These are phyloP conservation scores for Dichotomocladium elegans DNA, from an alignment of 371 early-diverging fungal species.

Conservation along the genomic window DNA sequence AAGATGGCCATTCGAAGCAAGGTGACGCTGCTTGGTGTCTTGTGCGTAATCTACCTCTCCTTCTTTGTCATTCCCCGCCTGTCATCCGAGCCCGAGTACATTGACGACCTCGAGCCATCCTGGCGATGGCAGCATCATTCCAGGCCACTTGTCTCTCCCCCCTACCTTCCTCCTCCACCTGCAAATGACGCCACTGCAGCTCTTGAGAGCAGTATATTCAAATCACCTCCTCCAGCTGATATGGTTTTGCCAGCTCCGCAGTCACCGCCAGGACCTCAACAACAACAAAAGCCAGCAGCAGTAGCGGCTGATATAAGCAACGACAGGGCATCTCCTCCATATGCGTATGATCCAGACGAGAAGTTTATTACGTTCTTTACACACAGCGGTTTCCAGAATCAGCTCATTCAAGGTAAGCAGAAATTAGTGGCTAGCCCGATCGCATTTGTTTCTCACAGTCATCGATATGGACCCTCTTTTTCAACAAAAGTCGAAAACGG, in stretches of 20 bases:
- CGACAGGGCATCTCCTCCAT: background rate
- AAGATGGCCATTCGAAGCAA: conserved; percentile 21
- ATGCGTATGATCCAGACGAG: conserved; percentile 20
- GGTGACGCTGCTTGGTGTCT: conserved; percentile 12
- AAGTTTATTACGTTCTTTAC: conserved; percentile 55
- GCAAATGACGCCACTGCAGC: background rate
- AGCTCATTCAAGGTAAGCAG: conserved; percentile 44
- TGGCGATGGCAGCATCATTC: conserved; percentile 10
- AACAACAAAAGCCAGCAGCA: background rate
- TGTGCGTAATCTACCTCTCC: conserved; percentile 16
- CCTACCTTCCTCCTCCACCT: conserved; percentile 4
- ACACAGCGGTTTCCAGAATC: conserved; percentile 60
- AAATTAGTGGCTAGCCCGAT: background rate
- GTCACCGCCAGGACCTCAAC: background rate
- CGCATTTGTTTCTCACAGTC: background rate
- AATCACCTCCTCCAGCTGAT: background rate
- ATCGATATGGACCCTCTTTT: background rate
- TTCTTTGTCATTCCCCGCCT: conserved; percentile 7
- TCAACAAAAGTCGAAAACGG: conserved; percentile 64
- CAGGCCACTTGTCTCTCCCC: background rate
- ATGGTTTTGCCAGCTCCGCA: background rate
- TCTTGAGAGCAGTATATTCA: background rate
- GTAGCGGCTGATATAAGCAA: background rate
- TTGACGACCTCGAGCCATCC: conserved; percentile 3
- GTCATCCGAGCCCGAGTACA: conserved; percentile 2